These are phyloP conservation scores for Conticribra weissflogii DNA, from an alignment of 108 stramenopile species.

Conservation along the genomic window DNA sequence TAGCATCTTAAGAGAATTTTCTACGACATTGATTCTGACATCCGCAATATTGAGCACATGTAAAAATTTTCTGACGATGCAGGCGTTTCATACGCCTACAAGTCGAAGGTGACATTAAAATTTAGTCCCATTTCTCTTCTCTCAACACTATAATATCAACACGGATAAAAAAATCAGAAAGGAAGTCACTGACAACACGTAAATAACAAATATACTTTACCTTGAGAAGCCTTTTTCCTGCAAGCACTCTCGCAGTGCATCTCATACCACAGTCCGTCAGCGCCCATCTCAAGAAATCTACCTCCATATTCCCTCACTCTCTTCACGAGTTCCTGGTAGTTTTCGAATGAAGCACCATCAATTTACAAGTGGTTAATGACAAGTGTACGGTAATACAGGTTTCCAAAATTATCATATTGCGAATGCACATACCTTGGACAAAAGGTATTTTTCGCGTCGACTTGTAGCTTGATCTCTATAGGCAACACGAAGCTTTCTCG, in stretches of 20 bases:
- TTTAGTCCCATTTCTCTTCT: neutral
- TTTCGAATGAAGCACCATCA: too few species aligned
- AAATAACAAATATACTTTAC: conserved; percentile 1
- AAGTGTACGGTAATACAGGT: neutral
- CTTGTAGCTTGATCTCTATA: conserved; percentile 18
- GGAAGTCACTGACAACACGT: neutral
- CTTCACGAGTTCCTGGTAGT: conserved; percentile 18
- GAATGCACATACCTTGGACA: conserved; percentile 1
- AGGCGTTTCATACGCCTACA: too few species aligned
- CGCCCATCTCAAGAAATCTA: conserved; percentile 33
- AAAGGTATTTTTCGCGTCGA: conserved; percentile 17
- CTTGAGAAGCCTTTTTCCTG: conserved; percentile 44
- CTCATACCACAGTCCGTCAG: conserved; percentile 26
- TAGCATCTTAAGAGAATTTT: too few species aligned
- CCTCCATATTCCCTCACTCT: conserved; percentile 42
- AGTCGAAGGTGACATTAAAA: too few species aligned
- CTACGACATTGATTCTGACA: too few species aligned
- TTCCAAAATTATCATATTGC: neutral
- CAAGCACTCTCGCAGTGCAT: conserved; percentile 17
- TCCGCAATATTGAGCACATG: too few species aligned
- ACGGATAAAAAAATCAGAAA: neutral
- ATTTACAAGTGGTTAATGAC: neutral
- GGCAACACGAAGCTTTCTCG: conserved; percentile 14
- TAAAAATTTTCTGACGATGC: too few species aligned
- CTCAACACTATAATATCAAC: neutral